Base-by-base conservation (phyloP, 129 eudicot species). In the Helichrysum umbraculigerum region DNA sequence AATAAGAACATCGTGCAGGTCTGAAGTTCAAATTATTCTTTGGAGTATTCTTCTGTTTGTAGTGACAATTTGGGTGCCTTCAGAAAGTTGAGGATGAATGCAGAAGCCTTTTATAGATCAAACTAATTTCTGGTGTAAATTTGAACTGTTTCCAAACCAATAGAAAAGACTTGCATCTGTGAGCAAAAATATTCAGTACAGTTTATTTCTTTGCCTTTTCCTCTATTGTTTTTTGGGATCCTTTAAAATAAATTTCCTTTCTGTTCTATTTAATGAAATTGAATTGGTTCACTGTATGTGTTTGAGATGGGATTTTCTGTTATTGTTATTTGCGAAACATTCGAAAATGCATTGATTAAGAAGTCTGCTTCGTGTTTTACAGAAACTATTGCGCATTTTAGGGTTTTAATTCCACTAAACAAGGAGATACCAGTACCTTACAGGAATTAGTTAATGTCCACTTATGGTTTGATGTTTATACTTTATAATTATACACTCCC, bases 121-220 rank as follows among this genome's bases (percentile, higher is more conserved):
- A 72, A 71, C 64, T 15, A 54, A 50, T 34, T 30, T 17, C 8
- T 28, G 72, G 20, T 78, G 72, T 71, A 78, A 63, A 79, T 79
- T 64, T 15, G 30, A 30, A 61, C 75, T 69, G 60, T 78, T 78
- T 70, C 12, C 56, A 44, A 70, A 69, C 19, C 47, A 57, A 47
- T 47, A 30, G 22, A 66, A 66, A 32, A 52, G 22, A 20, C 15
- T 44, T 59, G 76, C 70, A 68, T 68, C 25, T 59, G 62, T 77
- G 69, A 58, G 70, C 71, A 78, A 62, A 77, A 10, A 68, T 68
- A n/a, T 69, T 61, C 30, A 72, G 47, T 72, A 64, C 47, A 72
- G 44, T 59, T 69, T 42, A 19, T 78, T 68, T 73, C 60, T 62
- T 74, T 62, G 47, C 30, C 11, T 42, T 22, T 62, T 39, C 28